These are phyloP conservation scores for Geotrichum restrictum DNA, from an alignment of 1,139 yeast genomes.

Conservation along the genomic window DNA sequence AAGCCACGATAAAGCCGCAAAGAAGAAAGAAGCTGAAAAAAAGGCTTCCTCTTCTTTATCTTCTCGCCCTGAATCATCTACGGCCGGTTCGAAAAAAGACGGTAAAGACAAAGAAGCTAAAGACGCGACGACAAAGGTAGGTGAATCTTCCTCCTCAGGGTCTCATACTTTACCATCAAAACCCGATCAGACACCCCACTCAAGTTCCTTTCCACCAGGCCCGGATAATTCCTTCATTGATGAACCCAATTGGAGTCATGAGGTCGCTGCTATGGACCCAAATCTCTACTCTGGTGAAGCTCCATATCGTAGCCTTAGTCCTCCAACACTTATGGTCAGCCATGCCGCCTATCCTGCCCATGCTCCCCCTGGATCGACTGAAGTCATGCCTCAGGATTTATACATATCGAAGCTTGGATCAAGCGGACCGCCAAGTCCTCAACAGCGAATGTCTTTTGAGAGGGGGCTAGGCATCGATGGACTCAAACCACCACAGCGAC, in stretches of 20 bases:
- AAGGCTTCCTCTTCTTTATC: conserved; percentile 18
- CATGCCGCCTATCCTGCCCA: conserved; percentile 25
- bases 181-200: conserved; percentile 1
- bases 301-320: not conserved
- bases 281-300: not conserved
- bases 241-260: not conserved
- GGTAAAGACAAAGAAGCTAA: conserved; percentile 19
- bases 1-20: conserved; percentile 29
- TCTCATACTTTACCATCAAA: not conserved
- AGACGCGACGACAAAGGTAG: not conserved
- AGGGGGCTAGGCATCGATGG: conserved; percentile 51
- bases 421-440: conserved; percentile 22
- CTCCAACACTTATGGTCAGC: conserved; percentile 19
- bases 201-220: not conserved
- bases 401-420: conserved; percentile 28
- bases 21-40: conserved; percentile 18
- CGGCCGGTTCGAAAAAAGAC: conserved; percentile 19
- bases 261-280: not conserved
- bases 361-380: conserved; percentile 39
- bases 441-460: conserved; percentile 34
- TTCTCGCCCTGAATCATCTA: conserved; percentile 19
- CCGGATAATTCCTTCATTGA: not conserved
- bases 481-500: conserved; percentile 82
- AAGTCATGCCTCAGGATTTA: conserved; percentile 41
- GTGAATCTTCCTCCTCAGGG: not conserved